Base-by-base conservation (phyloP, 257 asterid genomes). In the Rauvolfia tetraphylla region DNA sequence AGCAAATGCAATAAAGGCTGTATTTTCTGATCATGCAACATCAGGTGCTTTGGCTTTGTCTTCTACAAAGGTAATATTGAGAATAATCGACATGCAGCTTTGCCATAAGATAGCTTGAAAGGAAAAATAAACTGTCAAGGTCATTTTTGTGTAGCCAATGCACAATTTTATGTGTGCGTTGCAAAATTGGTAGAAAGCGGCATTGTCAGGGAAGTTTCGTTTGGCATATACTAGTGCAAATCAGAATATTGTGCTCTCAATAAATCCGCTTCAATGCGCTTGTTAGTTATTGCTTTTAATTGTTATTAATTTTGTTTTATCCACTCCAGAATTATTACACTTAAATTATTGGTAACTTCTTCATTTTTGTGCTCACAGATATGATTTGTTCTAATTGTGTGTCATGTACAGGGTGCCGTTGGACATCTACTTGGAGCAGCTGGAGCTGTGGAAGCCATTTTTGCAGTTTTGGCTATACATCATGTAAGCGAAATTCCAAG, bases 401-500 rank as follows among this genome's bases (percentile, higher is more conserved):
- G 42, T 59, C 72, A 46, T 54, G 53, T 48, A 27, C 69, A 92
- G 99, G 99, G 99, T 85, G 98, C 99, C 14, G 73, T 78, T 5
- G 99, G 99, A 12, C 99, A 92, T 86, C 97, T 95, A 48, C 97
- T 92, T 44, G 99, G 99, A 69, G 99, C 99, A 54, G 98, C 99
- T 56, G 98, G 99, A 81, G 96, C 97, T 41, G 99, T 95, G 48
- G 99, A 95, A 83, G 97, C 98, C 75, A 81, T 91, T 80, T 92
- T 95, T 76, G 76, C 92, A 49, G 80, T 91, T 77, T 78, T 95
- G 85, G 86, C 98, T 53, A 87, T 95, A 81, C 92, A 89, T 86
- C 88, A 91, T 79, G 98, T 94, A 84, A 86, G 92, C 42, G 20
- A 27, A 66, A 12, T n/a, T 62, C 31, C 3, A 18, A 51, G 23